Percentiles rank a stretch among this genome's conserved stretches.
Conservation (phyloP, 2,329 filamentous ascomycete species). For the Colletotrichum sp. region DNA sequence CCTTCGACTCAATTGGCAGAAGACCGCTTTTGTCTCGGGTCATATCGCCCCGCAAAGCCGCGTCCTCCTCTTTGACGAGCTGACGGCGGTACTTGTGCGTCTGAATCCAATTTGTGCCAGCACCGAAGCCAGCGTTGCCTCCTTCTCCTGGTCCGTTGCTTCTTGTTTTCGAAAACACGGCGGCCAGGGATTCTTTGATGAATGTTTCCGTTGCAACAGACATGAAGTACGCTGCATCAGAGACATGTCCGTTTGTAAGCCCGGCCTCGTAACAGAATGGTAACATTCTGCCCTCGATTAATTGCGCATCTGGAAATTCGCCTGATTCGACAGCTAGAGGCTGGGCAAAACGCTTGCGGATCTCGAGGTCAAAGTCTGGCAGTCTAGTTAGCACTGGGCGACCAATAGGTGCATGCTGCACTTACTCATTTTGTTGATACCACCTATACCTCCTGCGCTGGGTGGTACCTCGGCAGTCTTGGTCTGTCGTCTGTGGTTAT, state of each 20-base stretch:
- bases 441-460: conserved; percentile 63
- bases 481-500: conserved; percentile 51
- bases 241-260: conserved; percentile 61
- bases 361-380: conserved; percentile 69
- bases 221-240: conserved; percentile 68
- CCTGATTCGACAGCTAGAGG: conserved; percentile 71
- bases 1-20: conserved; percentile 81
- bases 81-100: conserved; percentile 80
- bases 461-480: conserved; percentile 66
- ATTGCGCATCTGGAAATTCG: conserved; percentile 70
- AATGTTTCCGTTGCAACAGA: conserved; percentile 70
- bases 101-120: conserved; percentile 74
- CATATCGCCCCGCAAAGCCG: conserved; percentile 75
- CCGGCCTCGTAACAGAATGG: conserved; percentile 73
- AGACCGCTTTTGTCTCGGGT: conserved; percentile 77
- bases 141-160: conserved; percentile 69
- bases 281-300: conserved; percentile 69
- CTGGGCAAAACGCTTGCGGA: conserved; percentile 68
- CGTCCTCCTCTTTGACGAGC: conserved; percentile 77
- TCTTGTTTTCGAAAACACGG: conserved; percentile 67
- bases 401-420: conserved; percentile 7
- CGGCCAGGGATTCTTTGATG: conserved; percentile 69
- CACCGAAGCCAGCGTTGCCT: conserved; percentile 66
- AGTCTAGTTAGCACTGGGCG: not conserved
- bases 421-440: conserved; percentile 80